A percentile compares a stretch with the other conserved stretches of the same genome.
phyloP scores from a whole-genome alignment of 768 basidiomycete species.

The Phlegmacium glaucopus region DNA sequence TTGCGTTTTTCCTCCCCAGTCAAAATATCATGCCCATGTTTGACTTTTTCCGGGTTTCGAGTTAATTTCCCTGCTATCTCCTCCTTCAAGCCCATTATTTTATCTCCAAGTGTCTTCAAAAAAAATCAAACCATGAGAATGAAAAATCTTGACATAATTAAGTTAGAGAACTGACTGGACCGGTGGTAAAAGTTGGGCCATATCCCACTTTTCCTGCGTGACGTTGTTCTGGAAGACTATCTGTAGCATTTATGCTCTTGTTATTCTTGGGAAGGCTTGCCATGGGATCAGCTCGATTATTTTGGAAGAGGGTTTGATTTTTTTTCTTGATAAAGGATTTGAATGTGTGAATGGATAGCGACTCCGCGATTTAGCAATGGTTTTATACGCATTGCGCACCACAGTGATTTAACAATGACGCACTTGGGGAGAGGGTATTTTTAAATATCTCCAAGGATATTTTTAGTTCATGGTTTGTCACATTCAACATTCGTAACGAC shows the following conservation, averaged over 20 bases:
- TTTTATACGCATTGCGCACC: too few relatives aligned
- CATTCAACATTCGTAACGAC: too few relatives aligned
- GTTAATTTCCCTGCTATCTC: conserved; percentile 26
- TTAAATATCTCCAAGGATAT: too few relatives aligned
- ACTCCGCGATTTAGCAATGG: too few relatives aligned
- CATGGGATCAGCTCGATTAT: not conserved
- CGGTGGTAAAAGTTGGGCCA: conserved; percentile 36
- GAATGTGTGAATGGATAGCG: too few relatives aligned
- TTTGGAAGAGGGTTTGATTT: not conserved
- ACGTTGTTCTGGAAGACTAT: conserved; percentile 35
- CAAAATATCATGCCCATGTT: conserved; percentile 21
- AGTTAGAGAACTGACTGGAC: conserved; percentile 26
- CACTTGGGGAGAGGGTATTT: too few relatives aligned
- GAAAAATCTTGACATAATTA: not conserved
- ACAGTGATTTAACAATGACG: too few relatives aligned
- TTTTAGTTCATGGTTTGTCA: too few relatives aligned
- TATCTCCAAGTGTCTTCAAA: conserved; percentile 23
- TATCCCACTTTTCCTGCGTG: conserved; percentile 44
- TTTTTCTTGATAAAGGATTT: too few relatives aligned
- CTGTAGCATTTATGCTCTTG: not conserved
- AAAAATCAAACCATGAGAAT: not conserved
- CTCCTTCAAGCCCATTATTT: conserved; percentile 22
- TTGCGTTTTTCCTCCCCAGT: conserved; percentile 23
- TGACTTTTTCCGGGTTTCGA: conserved; percentile 20
- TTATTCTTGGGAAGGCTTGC: not conserved